phyloP scores from a whole-genome alignment of 2,329 filamentous ascomycete species.

The Lojkania enalia region DNA sequence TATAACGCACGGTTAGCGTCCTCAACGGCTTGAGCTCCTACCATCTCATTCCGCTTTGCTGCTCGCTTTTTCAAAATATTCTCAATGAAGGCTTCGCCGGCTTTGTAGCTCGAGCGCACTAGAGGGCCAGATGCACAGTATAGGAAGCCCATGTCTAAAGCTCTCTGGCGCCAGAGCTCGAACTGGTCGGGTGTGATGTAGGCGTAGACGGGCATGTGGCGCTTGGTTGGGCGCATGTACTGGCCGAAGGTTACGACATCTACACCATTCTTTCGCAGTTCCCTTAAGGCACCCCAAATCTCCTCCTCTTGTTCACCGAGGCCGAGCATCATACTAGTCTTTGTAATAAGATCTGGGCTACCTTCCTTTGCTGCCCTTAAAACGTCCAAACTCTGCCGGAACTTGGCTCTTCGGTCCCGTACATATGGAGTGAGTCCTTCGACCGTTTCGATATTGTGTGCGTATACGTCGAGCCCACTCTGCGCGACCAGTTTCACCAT shows the following conservation, averaged over 20 bases:
- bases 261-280: conserved; percentile 77
- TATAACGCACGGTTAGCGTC: too few species aligned
- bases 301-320: conserved; percentile 90
- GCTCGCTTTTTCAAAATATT: conserved; percentile 88
- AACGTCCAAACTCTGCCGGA: conserved; percentile 80
- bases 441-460: conserved; percentile 95
- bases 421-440: conserved; percentile 89
- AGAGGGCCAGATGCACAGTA: conserved; percentile 94
- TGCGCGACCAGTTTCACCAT: conserved; percentile 83
- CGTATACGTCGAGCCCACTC: conserved; percentile 92
- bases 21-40: conserved; percentile 17
- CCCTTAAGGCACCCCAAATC: conserved; percentile 75
- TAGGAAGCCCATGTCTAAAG: conserved; percentile 92
- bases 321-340: conserved; percentile 97
- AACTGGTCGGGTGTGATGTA: conserved; percentile 92
- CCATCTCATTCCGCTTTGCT: conserved; percentile 31
- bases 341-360: conserved; percentile 83
- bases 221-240: conserved; percentile 98
- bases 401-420: conserved; percentile 85
- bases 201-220: conserved; percentile 94
- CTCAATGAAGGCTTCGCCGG: conserved; percentile 97
- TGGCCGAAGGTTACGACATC: conserved; percentile 99
- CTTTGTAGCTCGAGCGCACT: conserved; percentile 95
- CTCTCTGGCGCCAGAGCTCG: conserved; percentile 86
- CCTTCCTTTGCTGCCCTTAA: conserved; percentile 80